A percentile compares a stretch with the other conserved stretches of the same genome.
These are phyloP conservation scores for Selaginella tamariscina DNA, from an alignment of 75 land plant genomes.

Conservation along the genomic window DNA sequence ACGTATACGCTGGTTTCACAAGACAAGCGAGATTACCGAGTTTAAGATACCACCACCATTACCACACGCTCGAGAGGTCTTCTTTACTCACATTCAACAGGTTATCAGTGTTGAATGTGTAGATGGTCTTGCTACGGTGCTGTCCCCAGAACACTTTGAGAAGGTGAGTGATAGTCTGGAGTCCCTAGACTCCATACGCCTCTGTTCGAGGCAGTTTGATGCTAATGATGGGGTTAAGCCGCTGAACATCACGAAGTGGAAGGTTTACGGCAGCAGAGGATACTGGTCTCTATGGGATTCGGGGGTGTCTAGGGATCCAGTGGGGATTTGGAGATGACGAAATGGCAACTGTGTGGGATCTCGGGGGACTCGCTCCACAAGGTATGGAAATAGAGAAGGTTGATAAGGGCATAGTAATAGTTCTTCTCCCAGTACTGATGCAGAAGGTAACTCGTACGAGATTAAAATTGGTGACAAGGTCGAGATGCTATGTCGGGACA, in stretches of 20 bases:
- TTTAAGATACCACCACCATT: slow-evolving; percentile 37
- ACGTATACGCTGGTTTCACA: slow-evolving; percentile 91
- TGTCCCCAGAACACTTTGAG: slow-evolving; percentile 64
- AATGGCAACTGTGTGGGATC: slow-evolving; percentile 19
- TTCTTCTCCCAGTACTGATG: not conserved
- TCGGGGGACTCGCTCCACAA: slow-evolving; percentile 31
- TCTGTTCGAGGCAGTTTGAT: slow-evolving; percentile 70
- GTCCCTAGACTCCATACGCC: slow-evolving; percentile 24
- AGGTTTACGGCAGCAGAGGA: slow-evolving; percentile 33
- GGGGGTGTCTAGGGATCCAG: slow-evolving; percentile 29
- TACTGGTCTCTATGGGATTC: slow-evolving; percentile 32
- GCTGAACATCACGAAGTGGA: slow-evolving; percentile 53
- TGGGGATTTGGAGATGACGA: too few species aligned
- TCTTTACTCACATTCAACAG: slow-evolving; percentile 68
- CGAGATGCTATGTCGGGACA: slow-evolving; percentile 71
- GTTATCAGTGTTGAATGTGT: slow-evolving; percentile 90
- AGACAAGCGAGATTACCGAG: slow-evolving; percentile 55
- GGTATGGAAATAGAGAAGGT: slow-evolving; percentile 12
- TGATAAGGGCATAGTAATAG: not conserved
- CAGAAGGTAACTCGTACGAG: slow-evolving; percentile 7
- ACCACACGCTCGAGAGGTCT: slow-evolving; percentile 63
- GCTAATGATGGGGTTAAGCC: slow-evolving; percentile 44
- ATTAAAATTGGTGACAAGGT: slow-evolving; percentile 49
- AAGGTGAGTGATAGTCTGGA: slow-evolving; percentile 30
- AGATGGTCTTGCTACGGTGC: slow-evolving; percentile 64